Base-by-base conservation (phyloP, 2,329 filamentous ascomycete genomes). In the Pseudopithomyces maydicus region DNA sequence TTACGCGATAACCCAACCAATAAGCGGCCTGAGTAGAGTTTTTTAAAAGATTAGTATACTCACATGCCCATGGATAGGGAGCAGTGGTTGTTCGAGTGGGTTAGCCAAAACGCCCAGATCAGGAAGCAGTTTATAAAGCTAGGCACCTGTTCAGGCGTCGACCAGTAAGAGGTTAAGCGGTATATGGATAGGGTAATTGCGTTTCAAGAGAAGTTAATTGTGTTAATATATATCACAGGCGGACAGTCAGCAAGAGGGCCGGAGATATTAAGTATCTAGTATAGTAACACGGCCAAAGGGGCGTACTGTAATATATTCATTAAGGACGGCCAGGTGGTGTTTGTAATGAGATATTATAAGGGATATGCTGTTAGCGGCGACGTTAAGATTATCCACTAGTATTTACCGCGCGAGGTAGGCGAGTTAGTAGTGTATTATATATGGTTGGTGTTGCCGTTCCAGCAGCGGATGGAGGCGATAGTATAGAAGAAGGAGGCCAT, bases 221-320 rank as follows among this genome's bases (percentile, higher is more conserved):
- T 62, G 38, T 57, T 69, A n/a, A 54, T 64, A 29, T 54, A 67
- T 32, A 44, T 61, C 3, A 19, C 19, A 8, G 39, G 39, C 39
- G 39, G 39, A 42, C 19, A 42, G 19, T 19, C 39, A 6, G 11
- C n/a, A n/a, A n/a, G n/a, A n/a, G n/a, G n/a, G n/a, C n/a, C n/a
- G n/a, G n/a, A n/a, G n/a, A n/a, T n/a, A 6, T 7, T 4, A 17
- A 20, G 17, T 19, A 42, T 42, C 6, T 17, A 17, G 17, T 17
- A 42, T 17, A 42, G 39, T 17, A 42, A 42, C 39, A 42, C 39
- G 15, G 14, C 14, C 15, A 42, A 42, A 14, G 19, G 39, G 19
- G 39, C 3, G 11, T 19, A 42, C 39, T 17, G 19, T 6, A 42
- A 42, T 19, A 20, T 20, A 14, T 42, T 42, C 19, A 42, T 42